These are phyloP conservation scores for Chrysoporthe puriensis DNA, from an alignment of 2,329 filamentous ascomycete species.

Conservation along the genomic window DNA sequence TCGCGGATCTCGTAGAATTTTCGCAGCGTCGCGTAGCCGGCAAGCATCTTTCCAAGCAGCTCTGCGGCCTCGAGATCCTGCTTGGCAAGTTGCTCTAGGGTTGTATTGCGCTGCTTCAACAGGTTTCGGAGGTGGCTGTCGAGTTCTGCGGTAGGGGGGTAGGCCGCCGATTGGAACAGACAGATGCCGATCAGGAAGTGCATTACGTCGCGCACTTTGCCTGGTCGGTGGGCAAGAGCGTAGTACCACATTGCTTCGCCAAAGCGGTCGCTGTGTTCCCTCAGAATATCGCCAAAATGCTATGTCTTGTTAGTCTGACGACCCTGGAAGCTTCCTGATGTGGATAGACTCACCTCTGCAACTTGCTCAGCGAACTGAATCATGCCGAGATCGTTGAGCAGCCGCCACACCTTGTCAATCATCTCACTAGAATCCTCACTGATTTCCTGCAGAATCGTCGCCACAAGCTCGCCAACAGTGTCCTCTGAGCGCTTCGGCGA, in stretches of 20 bases:
- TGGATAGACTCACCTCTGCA: conserved; percentile 69
- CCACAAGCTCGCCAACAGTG: conserved; percentile 73
- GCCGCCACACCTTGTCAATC: conserved; percentile 79
- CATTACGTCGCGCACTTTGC: conserved; percentile 82
- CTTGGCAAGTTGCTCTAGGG: conserved; percentile 71
- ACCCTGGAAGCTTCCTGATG: conserved; percentile 28
- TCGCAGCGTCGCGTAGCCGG: conserved; percentile 88
- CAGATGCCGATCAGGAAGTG: conserved; percentile 87
- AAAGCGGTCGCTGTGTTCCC: conserved; percentile 73
- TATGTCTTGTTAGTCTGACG: conserved; percentile 45
- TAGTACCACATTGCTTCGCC: conserved; percentile 91
- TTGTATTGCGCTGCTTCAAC: conserved; percentile 71
- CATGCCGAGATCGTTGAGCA: conserved; percentile 80
- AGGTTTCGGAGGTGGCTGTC: conserved; percentile 73
- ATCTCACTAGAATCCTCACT: conserved; percentile 69
- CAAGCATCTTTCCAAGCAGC: conserved; percentile 82
- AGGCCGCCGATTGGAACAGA: conserved; percentile 81
- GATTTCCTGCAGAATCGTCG: conserved; percentile 63
- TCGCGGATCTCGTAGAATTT: conserved; percentile 92
- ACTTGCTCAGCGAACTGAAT: conserved; percentile 77
- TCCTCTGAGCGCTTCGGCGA: conserved; percentile 71
- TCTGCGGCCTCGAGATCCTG: conserved; percentile 81
- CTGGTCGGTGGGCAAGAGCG: conserved; percentile 76
- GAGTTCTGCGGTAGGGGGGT: conserved; percentile 71
- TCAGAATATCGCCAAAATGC: conserved; percentile 82